A percentile compares a stretch with the other conserved stretches of the same genome.
phyloP scores from a whole-genome alignment of 176 grass and related monocot genomes.

The Triticum aestivum region IWGSC_CS_RefSeq_v2.1 NC_057810.1:268657795-268658294 shows the following conservation, averaged over 20 bases:
- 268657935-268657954: not conserved
- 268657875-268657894: not conserved
- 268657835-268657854: not conserved
- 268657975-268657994: not conserved
- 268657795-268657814: not conserved
- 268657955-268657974: not conserved
- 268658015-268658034: conserved; percentile 6
- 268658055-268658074: not conserved
- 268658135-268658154: not conserved
- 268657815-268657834: not conserved
- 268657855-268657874: no score
- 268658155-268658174: not conserved
- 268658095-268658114: conserved; percentile 17
- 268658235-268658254: not conserved
- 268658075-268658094: not conserved
- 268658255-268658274: not conserved
- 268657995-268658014: not conserved
- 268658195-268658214: not conserved
- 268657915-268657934: not conserved
- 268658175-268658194: not conserved
- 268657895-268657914: not conserved
- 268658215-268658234: not conserved
- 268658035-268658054: not conserved
- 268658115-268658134: not conserved
- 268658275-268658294: conserved; percentile 48